A percentile compares a stretch with the other conserved stretches of the same genome.
Evolutionary conservation across 2,329 filamentous ascomycete genomes (phyloP).

Genomic region (Aspergillus quadricinctus): DNA sequence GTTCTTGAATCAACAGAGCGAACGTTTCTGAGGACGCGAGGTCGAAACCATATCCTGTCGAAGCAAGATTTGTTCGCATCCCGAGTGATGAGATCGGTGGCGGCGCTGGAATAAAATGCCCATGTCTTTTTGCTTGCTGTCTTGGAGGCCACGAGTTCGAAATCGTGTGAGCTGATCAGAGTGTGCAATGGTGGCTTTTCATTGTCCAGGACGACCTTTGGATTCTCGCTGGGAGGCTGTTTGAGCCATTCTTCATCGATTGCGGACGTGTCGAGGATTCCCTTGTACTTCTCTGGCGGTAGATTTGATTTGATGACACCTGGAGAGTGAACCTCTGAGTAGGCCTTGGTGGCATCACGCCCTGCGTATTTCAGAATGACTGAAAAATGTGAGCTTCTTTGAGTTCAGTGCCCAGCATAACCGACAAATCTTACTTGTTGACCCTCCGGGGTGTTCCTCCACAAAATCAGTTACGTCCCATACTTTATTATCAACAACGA

Average conservation of each 20-base stretch:
- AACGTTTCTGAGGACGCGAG: constrained; percentile 56
- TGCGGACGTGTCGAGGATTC: constrained; percentile 46
- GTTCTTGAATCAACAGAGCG: constrained; percentile 48
- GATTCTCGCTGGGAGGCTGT: constrained; percentile 31
- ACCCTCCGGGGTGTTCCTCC: constrained; percentile 59
- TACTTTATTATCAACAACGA: constrained; percentile 63
- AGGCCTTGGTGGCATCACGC: constrained; percentile 42
- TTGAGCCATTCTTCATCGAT: constrained; percentile 48
- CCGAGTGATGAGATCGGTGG: constrained; percentile 58
- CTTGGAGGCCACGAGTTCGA: constrained; percentile 52
- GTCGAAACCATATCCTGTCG: constrained; percentile 55
- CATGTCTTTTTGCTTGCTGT: constrained; percentile 60
- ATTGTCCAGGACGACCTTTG: constrained; percentile 23
- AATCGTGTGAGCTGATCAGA: constrained; percentile 58
- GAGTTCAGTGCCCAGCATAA: background rate
- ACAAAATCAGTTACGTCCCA: constrained; percentile 66
- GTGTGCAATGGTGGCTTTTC: constrained; percentile 50
- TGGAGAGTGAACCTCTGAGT: constrained; percentile 44
- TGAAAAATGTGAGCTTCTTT: constrained; percentile 7
- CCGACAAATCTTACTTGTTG: constrained; percentile 41
- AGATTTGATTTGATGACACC: constrained; percentile 45
- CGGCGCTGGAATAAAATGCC: constrained; percentile 65
- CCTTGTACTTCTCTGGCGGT: constrained; percentile 44
- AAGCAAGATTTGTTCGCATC: constrained; percentile 54
- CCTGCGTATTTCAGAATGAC: constrained; percentile 46